Conservation (phyloP, 805 yeast genomes). For the Sungouiella blattae region DNA sequence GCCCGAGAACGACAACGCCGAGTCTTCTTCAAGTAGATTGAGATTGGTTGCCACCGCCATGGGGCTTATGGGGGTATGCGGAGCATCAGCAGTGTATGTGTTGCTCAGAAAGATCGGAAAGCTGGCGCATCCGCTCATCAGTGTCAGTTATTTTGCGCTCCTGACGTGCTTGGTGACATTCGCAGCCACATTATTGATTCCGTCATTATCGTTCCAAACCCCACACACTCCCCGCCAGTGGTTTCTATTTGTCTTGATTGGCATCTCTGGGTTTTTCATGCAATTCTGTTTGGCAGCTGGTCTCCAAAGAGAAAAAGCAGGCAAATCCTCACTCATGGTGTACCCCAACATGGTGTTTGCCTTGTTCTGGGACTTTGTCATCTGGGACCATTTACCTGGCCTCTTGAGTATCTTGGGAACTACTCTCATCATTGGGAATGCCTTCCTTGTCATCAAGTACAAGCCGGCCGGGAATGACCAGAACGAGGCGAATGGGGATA, state of each 20-base stretch:
- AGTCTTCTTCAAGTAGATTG: conserved; percentile 49
- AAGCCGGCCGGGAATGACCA: conserved; percentile 31
- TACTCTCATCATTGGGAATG: conserved; percentile 60
- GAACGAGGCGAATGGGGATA: conserved; percentile 1
- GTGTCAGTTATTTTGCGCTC: conserved; percentile 74
- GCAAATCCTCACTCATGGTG: conserved; percentile 68
- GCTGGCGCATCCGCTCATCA: conserved; percentile 73
- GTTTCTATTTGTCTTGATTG: conserved; percentile 58
- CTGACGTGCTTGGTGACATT: conserved; percentile 54
- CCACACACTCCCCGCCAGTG: conserved; percentile 68
- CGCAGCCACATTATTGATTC: conserved; percentile 49
- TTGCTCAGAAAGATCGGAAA: conserved; percentile 72
- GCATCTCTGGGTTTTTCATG: conserved; percentile 77
- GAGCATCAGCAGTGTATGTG: conserved; percentile 68
- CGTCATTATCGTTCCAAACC: conserved; percentile 54
- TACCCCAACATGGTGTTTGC: conserved; percentile 81
- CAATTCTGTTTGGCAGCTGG: conserved; percentile 81
- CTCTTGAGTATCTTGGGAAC: conserved; percentile 68
- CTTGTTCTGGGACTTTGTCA: conserved; percentile 62
- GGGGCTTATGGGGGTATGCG: conserved; percentile 64
- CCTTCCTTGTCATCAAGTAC: conserved; percentile 53
- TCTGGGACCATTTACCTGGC: conserved; percentile 75
- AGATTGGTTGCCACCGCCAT: conserved; percentile 61
- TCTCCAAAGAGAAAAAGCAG: conserved; percentile 74
- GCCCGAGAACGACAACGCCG: conserved; percentile 38